Evolutionary conservation across 2,329 filamentous ascomycete species (phyloP).

Genomic region (Talaromyces sp.): DNA sequence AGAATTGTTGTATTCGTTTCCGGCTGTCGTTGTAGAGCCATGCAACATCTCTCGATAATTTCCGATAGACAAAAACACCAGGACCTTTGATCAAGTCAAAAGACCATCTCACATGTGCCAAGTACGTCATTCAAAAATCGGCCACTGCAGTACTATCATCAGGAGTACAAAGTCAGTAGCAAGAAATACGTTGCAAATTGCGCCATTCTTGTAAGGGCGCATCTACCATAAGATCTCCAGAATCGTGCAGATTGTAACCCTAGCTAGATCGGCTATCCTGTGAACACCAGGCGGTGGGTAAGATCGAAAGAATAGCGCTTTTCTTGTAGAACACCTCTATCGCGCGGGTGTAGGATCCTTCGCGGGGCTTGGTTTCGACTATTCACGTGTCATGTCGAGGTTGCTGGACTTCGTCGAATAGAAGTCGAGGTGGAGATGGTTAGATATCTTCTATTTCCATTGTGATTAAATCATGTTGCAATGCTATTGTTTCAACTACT

Average conservation of each 20-base stretch:
- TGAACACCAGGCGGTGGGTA: not conserved
- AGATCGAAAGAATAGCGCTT: not conserved
- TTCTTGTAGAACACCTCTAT: not conserved
- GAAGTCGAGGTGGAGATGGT: not conserved
- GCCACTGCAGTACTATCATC: not conserved
- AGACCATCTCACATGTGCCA: conserved; percentile 35
- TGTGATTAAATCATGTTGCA: not conserved
- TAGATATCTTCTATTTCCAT: not conserved
- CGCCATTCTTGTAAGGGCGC: conserved; percentile 44
- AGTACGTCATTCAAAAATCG: conserved; percentile 34
- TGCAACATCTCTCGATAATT: too few species aligned
- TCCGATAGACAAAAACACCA: too few species aligned
- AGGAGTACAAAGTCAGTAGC: conserved; percentile 18
- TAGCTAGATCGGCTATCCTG: not conserved
- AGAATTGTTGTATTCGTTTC: too few species aligned
- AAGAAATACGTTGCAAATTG: conserved; percentile 39
- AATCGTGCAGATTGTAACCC: conserved; percentile 20
- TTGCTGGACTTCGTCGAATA: not conserved
- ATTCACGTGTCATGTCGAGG: not conserved
- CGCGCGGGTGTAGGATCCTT: not conserved
- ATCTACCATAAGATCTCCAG: conserved; percentile 41
- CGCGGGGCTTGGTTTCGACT: not conserved
- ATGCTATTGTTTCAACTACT: not conserved
- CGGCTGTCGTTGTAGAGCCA: too few species aligned
- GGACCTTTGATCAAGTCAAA: conserved; percentile 40